Evolutionary conservation across 2,329 filamentous ascomycete genomes (phyloP), one percentile per base, ranked within the genome.

Genomic region (Arthrobotrys iridis): DNA sequence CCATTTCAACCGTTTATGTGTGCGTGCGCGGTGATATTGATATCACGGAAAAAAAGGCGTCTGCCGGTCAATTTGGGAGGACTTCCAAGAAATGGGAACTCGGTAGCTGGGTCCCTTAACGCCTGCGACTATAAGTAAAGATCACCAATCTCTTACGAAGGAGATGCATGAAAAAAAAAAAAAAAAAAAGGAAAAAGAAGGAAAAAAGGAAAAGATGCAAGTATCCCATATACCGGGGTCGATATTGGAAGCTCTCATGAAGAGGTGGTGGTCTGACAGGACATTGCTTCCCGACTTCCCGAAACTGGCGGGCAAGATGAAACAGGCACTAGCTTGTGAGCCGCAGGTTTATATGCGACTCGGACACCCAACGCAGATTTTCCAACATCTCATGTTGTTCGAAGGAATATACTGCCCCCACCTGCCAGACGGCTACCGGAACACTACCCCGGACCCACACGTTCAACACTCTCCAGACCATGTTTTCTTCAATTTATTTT

Each of bases 231-330:
- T 41, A 30, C 70, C 45, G 30, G 70, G 70, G 41, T 60, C 55
- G 43, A 62, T 45, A 57, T 55, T 55, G 45, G 35, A 24, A 18
- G 20, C 22, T 60, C 24, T 22, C 28, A 24, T 24, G 30, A 37
- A 37, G 35, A 24, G 50, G 13, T 33, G 50, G 50, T 74, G 45
- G 70, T 62, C 70, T 67, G 70, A 74, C 70, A 74, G 70, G 70
- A 60, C 62, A 40, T 43, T 74, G 20, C 70, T 74, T 74, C 70
- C 70, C 70, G 70, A 74, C 63, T 67, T 74, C 70, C 70, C 70
- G 70, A 74, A 74, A 62, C 70, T 60, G 59, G 33, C 65, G 41
- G 70, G 8, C 60, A 52, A 74, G 52, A 66, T 74, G 70, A 74
- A 74, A 74, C 70, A 74, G 37, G 52, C 57, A 48, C 65, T 46